phyloP scores from a whole-genome alignment of 768 basidiomycete genomes.

The Mycena amicta region DNA sequence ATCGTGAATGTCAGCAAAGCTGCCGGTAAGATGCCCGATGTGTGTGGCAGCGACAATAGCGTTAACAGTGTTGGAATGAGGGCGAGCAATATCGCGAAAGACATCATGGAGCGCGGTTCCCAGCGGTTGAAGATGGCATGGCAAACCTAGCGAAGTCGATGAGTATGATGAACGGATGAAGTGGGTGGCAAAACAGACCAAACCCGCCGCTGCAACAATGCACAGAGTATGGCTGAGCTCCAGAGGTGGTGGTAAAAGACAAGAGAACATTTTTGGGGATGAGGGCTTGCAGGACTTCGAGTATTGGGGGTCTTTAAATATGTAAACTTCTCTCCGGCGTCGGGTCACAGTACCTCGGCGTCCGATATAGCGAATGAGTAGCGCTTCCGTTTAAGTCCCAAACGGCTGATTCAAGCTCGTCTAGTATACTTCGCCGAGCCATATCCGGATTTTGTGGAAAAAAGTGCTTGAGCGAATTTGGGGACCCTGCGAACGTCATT shows the following conservation, averaged over 20 bases:
- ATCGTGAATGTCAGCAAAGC: conserved; percentile 14
- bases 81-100: conserved; percentile 18
- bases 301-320: conserved; percentile 17
- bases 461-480: too few relatives aligned
- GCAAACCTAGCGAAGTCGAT: conserved; percentile 6
- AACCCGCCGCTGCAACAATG: conserved; percentile 7
- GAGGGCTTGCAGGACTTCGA: conserved; percentile 10
- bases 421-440: conserved; percentile 17
- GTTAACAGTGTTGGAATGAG: conserved; percentile 12
- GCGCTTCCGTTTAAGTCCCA: conserved; percentile 22
- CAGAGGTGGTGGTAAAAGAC: conserved; percentile 3
- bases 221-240: conserved; percentile 4
- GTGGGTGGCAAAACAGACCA: neutral
- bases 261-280: conserved; percentile 11
- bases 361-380: conserved; percentile 19
- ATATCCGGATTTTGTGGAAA: too few relatives aligned
- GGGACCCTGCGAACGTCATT: too few relatives aligned
- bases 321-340: conserved; percentile 21
- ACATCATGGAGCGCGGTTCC: conserved; percentile 16
- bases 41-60: conserved; percentile 13
- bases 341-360: conserved; percentile 19
- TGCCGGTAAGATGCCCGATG: conserved; percentile 11
- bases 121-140: conserved; percentile 15
- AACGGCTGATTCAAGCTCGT: conserved; percentile 16
- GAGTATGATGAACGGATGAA: neutral